Evolutionary conservation across 371 early-diverging fungal species (phyloP), one percentile per base, ranked within the genome.

Genomic region (Blakeslea trispora): DNA sequence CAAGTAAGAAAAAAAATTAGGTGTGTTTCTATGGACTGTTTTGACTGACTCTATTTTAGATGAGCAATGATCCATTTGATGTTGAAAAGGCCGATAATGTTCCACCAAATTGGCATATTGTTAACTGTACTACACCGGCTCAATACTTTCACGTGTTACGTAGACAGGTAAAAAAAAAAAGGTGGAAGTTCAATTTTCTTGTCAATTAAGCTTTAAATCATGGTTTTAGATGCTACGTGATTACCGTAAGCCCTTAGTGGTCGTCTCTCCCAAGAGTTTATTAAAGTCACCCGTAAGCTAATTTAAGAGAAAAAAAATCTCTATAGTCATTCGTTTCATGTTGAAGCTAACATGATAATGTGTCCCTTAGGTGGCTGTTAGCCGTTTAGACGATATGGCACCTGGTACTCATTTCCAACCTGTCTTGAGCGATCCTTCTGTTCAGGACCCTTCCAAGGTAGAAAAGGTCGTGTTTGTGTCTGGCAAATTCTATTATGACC

Each of bases 121-220:
- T 88, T 1, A 87, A 92, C 59, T 93, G 93, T 21, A 96, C 97
- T 4, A 94, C 94, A 1, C 96, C 98, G 0, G 96, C 97, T 0
- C 94, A 97, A 65, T 94, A 93, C 71, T 98, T 97, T 87, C 98
- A 98, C 69, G 77, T 91, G 37, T 81, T 98, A 11, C 84, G 98
- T 46, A 85, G 98, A 34, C 97, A 98, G 79, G 86, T 84, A 74
- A 55, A 37, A 37, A 43, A 18, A n/a, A 14, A 43, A 39, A 15
- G n/a, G n/a, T n/a, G n/a, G n/a, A n/a, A n/a, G n/a, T n/a, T n/a
- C n/a, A n/a, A n/a, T n/a, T n/a, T n/a, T n/a, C n/a, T n/a, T n/a
- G n/a, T n/a, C n/a, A n/a, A n/a, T n/a, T n/a, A n/a, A n/a, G n/a
- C n/a, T n/a, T n/a, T n/a, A n/a, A n/a, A n/a, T n/a, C n/a, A n/a